Base-by-base conservation (phyloP, 176 grass and related monocot species). In the Aechmea fasciata region DNA sequence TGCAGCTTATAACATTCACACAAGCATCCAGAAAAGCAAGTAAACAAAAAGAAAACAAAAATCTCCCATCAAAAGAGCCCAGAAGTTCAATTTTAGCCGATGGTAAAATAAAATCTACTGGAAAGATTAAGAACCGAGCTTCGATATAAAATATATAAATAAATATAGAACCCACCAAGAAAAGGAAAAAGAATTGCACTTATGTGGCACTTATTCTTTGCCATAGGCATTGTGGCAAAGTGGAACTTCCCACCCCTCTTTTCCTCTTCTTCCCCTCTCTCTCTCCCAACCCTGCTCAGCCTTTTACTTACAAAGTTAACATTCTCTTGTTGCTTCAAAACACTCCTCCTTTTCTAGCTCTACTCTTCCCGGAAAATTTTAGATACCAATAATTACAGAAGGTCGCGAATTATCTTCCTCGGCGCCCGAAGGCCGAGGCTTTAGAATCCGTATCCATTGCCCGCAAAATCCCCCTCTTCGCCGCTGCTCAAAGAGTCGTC, bases 401-500 rank as follows among this genome's bases (percentile, higher is more conserved):
- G 26, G 12, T 5, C 9, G 49, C 41, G 15, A 49, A 62, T 54
- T 33, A 4, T 25, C 13, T 1, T 3, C 48, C 13, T 17, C 24
- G 65, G 29, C 1, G 24, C 3, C 13, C 10, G 69, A 11, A 50
- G 24, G 1, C 13, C 10, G 69, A 11, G 28, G 9, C 14, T 49
- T 77, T 69, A 77, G 6, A 77, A 75, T 13, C 59, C 63, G 53
- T 66, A 75, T 13, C 48, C 62, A 75, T 67, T 33, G 13, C 11
- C 63, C 10, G 52, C 53, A 68, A 80, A 90, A 66, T 73, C 92
- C 2, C 68, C 74, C 2, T 91, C 92, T 0, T 90, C 94, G 3
- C 77, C 85, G 9, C 85, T 99, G 78, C 89, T 93, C 26, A 90
- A 78, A 3, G 87, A 97, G 19, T 55, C 84, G 19, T 87, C 77